Evolutionary conservation across 441 rosid species (phyloP), one percentile per base, ranked within the genome.

Genomic region (Jatropha podagrica): DNA sequence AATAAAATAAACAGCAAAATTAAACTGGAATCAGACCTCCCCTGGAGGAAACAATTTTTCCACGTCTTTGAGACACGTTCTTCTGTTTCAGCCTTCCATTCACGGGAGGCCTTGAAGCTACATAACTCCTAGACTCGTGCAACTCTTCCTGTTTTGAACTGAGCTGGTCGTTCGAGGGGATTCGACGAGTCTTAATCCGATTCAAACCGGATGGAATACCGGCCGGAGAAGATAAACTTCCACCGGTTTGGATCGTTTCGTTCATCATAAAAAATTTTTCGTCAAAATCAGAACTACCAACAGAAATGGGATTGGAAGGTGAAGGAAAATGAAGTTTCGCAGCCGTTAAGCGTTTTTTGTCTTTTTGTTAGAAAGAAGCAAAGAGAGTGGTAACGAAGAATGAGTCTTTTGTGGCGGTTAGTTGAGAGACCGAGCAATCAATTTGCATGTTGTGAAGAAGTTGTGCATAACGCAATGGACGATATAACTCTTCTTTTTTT

Each of bases 121-220:
- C 89, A 68, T 46, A 54, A 75, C 17, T 76, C 74, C 71, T 78
- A 11, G 82, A 75, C 76, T 78, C 82, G 37, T 73, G 55, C 77
- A 83, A 81, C 51, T 87, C 85, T 12, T 82, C 85, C 51, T 69
- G 82, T 77, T 67, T 86, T 27, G 85, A 74, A 75, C 87, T 76
- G 75, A 75, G 74, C 44, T 55, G 81, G 51, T 80, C 78, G 80
- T 73, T 81, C 11, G 78, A 63, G 7, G 69, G 44, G 81, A 80
- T 85, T 77, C 80, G 82, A 72, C 89, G 83, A 66, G 95, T 92
- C 82, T 78, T 89, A 83, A 92, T 90, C 86, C 95, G 92, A 81
- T 92, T 90, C 87, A 92, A 78, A 63, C 95, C 95, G 58, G 89
- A 85, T 9, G 95, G 95, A 86, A 90, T 88, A 81, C 83, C 84